A percentile compares a stretch with the other conserved stretches of the same genome.
phyloP scores from a whole-genome alignment of 805 yeast genomes.

The Schwanniomyces vanrijiae region DNA sequence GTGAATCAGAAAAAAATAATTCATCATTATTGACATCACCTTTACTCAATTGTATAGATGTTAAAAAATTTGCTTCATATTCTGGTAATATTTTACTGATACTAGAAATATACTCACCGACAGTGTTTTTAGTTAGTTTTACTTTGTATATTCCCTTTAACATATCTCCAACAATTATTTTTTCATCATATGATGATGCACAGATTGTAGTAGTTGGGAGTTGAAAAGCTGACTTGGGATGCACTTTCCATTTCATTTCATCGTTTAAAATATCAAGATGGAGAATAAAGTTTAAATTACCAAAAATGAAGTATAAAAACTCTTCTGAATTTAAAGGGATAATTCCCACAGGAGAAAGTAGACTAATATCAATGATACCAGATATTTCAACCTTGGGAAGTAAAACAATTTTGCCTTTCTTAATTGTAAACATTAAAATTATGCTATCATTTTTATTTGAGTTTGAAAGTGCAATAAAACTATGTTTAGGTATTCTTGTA shows the following conservation, averaged over 20 bases:
- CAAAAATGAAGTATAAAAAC: conserved; percentile 14
- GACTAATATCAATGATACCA: conserved; percentile 11
- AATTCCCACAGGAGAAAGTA: conserved; percentile 13
- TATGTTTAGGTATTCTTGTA: background rate
- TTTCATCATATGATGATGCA: background rate
- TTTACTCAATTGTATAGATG: conserved; percentile 11
- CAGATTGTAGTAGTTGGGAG: conserved; percentile 11
- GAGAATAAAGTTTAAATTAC: conserved; percentile 13
- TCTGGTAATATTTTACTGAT: conserved; percentile 2
- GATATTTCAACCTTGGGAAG: conserved; percentile 6
- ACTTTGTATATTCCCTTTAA: conserved; percentile 14
- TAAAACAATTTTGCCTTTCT: conserved; percentile 8
- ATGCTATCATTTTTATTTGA: conserved; percentile 7
- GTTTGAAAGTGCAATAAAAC: conserved; percentile 17
- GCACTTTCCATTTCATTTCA: conserved; percentile 9
- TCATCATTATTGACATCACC: background rate
- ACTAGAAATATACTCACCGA: background rate
- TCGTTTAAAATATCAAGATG: conserved; percentile 1
- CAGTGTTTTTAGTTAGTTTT: background rate
- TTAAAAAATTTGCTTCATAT: conserved; percentile 11
- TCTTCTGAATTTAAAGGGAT: conserved; percentile 10
- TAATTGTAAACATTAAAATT: conserved; percentile 9
- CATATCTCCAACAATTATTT: conserved; percentile 15
- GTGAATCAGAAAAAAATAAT: conserved; percentile 24
- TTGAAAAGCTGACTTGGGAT: conserved; percentile 7